Conservation (phyloP, 768 basidiomycete species). For the Royoungia palumana region DNA sequence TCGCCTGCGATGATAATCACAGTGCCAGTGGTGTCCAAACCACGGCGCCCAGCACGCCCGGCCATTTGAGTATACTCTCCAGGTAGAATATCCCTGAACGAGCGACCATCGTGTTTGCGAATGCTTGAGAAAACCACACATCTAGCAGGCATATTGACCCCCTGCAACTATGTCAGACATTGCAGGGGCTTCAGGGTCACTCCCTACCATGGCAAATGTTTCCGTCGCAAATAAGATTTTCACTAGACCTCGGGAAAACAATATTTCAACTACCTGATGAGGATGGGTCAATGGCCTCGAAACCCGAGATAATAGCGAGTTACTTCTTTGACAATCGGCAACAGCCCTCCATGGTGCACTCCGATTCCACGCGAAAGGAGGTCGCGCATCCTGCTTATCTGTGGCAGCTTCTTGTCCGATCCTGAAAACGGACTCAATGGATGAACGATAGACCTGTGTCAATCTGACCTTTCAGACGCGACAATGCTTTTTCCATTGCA, state of each 20-base stretch:
- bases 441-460: neutral
- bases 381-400: constrained; percentile 87
- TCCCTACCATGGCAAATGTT: constrained; percentile 93
- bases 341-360: constrained; percentile 93
- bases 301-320: constrained; percentile 8
- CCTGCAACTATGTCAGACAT: constrained; percentile 45
- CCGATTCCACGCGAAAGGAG: constrained; percentile 91
- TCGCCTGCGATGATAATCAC: constrained; percentile 88
- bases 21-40: constrained; percentile 91
- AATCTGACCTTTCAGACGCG: constrained; percentile 76
- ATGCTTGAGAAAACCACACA: constrained; percentile 95
- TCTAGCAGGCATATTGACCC: constrained; percentile 98
- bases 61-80: constrained; percentile 99
- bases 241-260: constrained; percentile 93
- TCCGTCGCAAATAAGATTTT: constrained; percentile 98
- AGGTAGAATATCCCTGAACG: constrained; percentile 85
- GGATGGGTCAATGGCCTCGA: constrained; percentile 8
- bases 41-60: constrained; percentile 93
- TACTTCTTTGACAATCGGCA: constrained; percentile 97
- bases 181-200: neutral
- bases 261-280: constrained; percentile 83
- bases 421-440: constrained; percentile 43
- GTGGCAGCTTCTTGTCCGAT: constrained; percentile 88
- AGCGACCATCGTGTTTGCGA: constrained; percentile 91
- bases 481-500: constrained; percentile 87